Percentiles rank a stretch among this genome's conserved stretches.
Conservation (phyloP, 2,329 filamentous ascomycete genomes). For the Botrytis fragariae region DNA sequence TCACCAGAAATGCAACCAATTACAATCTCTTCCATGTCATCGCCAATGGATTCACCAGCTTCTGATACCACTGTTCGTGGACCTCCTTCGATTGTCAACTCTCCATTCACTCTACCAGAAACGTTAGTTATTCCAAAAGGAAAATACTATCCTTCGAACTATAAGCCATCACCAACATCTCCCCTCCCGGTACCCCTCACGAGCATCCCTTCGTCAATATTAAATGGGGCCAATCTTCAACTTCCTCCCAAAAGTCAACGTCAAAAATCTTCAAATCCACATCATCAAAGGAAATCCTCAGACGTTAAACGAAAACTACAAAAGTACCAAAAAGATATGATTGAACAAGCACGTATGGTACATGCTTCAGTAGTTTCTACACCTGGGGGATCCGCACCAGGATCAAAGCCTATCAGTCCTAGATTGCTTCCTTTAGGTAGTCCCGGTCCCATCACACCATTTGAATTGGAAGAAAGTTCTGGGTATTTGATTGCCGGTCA, state of each 20-base stretch:
- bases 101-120: slow-evolving; percentile 23
- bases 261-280: slow-evolving; percentile 36
- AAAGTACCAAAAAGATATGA: slow-evolving; percentile 62
- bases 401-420: slow-evolving; percentile 49
- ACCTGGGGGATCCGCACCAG: slow-evolving; percentile 32
- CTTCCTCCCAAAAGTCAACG: slow-evolving; percentile 35
- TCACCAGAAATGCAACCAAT: slow-evolving; percentile 37
- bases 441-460: slow-evolving; percentile 60
- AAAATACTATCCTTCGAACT: slow-evolving; percentile 64
- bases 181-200: slow-evolving; percentile 29
- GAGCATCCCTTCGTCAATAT: slow-evolving; percentile 18
- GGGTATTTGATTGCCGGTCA: slow-evolving; percentile 33
- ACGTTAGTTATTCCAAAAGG: slow-evolving; percentile 49
- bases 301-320: slow-evolving; percentile 53
- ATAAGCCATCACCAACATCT: slow-evolving; percentile 41
- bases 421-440: slow-evolving; percentile 54
- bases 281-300: slow-evolving; percentile 43
- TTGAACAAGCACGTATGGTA: slow-evolving; percentile 54
- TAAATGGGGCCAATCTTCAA: slow-evolving; percentile 32
- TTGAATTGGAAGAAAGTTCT: slow-evolving; percentile 49
- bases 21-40: slow-evolving; percentile 30
- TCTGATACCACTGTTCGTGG: slow-evolving; percentile 15
- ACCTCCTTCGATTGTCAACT: slow-evolving; percentile 18
- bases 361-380: slow-evolving; percentile 28
- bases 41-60: slow-evolving; percentile 21